phyloP scores from a whole-genome alignment of 176 grass and related monocot genomes.

The Oryza nivara region DNA sequence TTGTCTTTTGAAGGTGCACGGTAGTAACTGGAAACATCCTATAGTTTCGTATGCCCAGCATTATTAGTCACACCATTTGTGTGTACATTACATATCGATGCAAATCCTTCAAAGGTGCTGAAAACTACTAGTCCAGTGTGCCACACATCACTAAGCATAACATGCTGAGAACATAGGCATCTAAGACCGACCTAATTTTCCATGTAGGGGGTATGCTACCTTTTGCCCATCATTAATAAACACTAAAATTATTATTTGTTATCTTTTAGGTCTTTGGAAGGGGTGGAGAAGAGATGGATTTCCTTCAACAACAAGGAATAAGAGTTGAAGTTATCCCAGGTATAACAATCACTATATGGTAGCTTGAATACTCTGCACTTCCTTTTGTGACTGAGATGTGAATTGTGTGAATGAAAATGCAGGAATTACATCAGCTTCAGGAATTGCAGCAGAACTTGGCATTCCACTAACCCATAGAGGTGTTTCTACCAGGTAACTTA shows the following conservation, averaged over 20 bases:
- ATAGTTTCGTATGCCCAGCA: not conserved
- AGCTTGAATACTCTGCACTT: slow-evolving; percentile 17
- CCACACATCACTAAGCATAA: not conserved
- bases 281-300: slow-evolving; percentile 99
- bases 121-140: not conserved
- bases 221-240: not conserved
- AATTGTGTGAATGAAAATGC: slow-evolving; percentile 25
- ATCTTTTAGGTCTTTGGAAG: slow-evolving; percentile 85
- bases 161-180: not conserved
- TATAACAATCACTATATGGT: slow-evolving; percentile 28
- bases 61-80: not conserved
- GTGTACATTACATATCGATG: not conserved
- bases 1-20: not conserved
- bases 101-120: not conserved
- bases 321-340: slow-evolving; percentile 93
- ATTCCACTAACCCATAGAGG: slow-evolving; percentile 95
- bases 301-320: slow-evolving; percentile 93
- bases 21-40: not conserved
- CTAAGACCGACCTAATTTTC: not conserved
- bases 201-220: slow-evolving; percentile 14
- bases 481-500: slow-evolving; percentile 78
- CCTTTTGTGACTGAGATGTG: not conserved
- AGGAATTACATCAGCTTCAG: slow-evolving; percentile 98
- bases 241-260: not conserved
- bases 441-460: slow-evolving; percentile 93